A percentile compares a stretch with the other conserved stretches of the same genome.
Evolutionary conservation across 805 yeast genomes (phyloP).

Genomic region (Suhomyces sp.): DNA sequence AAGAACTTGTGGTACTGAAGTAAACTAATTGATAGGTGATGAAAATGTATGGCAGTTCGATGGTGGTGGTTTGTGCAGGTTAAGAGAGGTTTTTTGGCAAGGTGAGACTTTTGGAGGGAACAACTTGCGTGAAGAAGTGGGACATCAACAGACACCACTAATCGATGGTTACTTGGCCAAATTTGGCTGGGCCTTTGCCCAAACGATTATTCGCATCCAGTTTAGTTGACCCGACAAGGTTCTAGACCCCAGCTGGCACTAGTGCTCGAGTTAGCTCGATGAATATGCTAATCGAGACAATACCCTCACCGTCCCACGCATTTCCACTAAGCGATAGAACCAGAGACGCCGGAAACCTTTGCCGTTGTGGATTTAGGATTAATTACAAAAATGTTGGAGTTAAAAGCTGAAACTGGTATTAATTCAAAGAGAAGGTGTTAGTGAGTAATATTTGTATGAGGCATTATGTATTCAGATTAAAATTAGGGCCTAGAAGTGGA

Average conservation of each 20-base stretch:
- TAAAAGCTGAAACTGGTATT: no score
- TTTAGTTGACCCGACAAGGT: not conserved
- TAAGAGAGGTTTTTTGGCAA: slow-evolving; percentile 6
- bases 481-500: no score
- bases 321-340: not conserved
- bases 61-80: slow-evolving; percentile 1
- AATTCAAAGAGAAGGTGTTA: not conserved
- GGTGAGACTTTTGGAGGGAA: not conserved
- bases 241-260: not conserved
- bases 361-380: slow-evolving; percentile 6
- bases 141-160: not conserved
- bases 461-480: not conserved
- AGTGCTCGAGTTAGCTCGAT: not conserved
- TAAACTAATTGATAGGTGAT: no score
- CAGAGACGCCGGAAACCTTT: slow-evolving; percentile 4
- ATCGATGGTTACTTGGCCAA: no score
- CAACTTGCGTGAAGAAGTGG: slow-evolving; percentile 1
- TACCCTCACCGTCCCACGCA: slow-evolving; percentile 8
- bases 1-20: no score
- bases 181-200: no score
- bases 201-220: slow-evolving; percentile 1
- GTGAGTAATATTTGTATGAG: slow-evolving; percentile 6
- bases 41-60: no score
- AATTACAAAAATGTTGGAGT: not conserved
- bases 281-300: not conserved